A percentile compares a stretch with the other conserved stretches of the same genome.
Conservation (phyloP, 1,284 basidiomycete species). For the Phylloporus sp. region DNA sequence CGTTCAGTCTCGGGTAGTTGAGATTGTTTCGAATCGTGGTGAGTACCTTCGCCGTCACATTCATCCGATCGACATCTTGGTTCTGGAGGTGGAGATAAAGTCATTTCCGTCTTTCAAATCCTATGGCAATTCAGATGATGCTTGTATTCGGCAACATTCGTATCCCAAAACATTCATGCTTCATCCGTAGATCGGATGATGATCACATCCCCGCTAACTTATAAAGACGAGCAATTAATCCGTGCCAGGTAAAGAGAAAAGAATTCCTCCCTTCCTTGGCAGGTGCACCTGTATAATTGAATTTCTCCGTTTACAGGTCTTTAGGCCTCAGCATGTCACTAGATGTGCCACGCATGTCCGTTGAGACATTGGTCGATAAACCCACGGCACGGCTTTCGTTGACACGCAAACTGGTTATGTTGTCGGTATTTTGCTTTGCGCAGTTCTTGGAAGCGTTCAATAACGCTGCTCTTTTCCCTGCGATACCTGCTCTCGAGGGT, state of each 20-base stretch:
- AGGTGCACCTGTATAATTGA: slow-evolving; percentile 7
- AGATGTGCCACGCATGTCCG: slow-evolving; percentile 17
- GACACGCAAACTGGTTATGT: slow-evolving; percentile 42
- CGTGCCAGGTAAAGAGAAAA: slow-evolving; percentile 4
- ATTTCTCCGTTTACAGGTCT: not conserved
- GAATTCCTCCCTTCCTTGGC: not conserved
- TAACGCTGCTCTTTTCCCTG: slow-evolving; percentile 56
- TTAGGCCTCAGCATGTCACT: slow-evolving; percentile 20
- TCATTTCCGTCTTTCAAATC: slow-evolving; percentile 1
- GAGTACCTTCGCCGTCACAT: not conserved
- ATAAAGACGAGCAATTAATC: slow-evolving; percentile 8
- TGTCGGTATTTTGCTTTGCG: slow-evolving; percentile 54
- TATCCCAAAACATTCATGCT: not conserved
- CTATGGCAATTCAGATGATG: slow-evolving; percentile 1
- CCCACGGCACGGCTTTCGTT: slow-evolving; percentile 25
- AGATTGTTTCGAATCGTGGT: slow-evolving; percentile 4
- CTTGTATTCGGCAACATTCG: not conserved
- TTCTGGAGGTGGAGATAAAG: not conserved
- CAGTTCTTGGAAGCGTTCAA: slow-evolving; percentile 59
- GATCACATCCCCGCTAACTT: not conserved
- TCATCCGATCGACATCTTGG: slow-evolving; percentile 5
- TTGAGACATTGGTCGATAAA: slow-evolving; percentile 36
- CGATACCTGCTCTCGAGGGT: slow-evolving; percentile 43
- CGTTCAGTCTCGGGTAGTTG: not conserved
- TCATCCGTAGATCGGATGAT: not conserved